Evolutionary conservation across 148 eudicot genomes (phyloP).

Genomic region (Camellia sinensis): DNA sequence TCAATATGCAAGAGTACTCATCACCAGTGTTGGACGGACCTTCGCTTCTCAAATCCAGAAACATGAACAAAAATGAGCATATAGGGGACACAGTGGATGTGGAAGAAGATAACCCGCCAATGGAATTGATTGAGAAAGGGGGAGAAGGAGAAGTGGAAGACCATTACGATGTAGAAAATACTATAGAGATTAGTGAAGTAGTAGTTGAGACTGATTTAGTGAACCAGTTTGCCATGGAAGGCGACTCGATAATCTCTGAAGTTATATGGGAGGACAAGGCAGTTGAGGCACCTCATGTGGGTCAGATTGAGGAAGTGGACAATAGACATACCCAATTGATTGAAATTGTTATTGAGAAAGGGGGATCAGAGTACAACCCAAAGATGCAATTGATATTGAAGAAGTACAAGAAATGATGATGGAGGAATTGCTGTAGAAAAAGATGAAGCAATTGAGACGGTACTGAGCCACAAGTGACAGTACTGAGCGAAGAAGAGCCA

Average conservation of each 20-base stretch:
- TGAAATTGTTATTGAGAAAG: not conserved
- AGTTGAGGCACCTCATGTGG: not conserved
- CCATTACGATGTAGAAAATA: not conserved
- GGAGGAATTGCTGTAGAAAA: not conserved
- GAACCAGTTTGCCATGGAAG: not conserved
- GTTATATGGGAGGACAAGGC: not conserved
- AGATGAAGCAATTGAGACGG: not conserved
- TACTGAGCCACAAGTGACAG: not conserved
- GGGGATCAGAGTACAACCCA: not conserved
- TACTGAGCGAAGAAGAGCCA: not conserved
- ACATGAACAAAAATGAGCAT: not conserved
- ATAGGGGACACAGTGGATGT: not conserved
- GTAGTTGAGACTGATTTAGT: not conserved
- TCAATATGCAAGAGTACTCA: not conserved
- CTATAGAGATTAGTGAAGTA: not conserved
- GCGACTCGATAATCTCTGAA: not conserved
- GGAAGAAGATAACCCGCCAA: not conserved
- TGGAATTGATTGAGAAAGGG: not conserved
- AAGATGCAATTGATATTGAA: not conserved
- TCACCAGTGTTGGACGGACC: not conserved
- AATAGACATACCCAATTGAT: not conserved
- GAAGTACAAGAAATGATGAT: not conserved
- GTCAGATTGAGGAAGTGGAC: conserved; percentile 8
- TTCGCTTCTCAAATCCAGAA: not conserved
- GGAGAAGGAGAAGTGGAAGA: not conserved